A percentile compares a stretch with the other conserved stretches of the same genome.
Evolutionary conservation across 2,329 filamentous ascomycete species (phyloP).

Genomic region (Rhexocercosporidium sp.): DNA sequence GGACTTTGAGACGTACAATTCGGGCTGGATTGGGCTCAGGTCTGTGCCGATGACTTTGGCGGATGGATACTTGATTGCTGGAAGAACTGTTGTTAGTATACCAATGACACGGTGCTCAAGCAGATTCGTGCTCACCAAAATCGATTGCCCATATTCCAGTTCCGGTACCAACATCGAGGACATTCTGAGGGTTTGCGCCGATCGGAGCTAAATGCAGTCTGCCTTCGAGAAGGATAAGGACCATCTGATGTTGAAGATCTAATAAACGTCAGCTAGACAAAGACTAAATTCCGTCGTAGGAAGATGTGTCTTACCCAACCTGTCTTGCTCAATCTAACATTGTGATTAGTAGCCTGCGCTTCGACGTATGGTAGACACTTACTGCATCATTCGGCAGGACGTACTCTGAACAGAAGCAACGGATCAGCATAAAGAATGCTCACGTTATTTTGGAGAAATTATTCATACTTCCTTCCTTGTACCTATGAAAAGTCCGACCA

Average conservation of each 20-base stretch:
- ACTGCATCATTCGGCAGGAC: constrained; percentile 22
- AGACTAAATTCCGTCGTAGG: too few relatives aligned
- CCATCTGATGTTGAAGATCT: constrained; percentile 40
- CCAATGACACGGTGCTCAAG: not conserved
- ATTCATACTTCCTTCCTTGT: constrained; percentile 18
- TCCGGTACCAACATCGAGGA: constrained; percentile 49
- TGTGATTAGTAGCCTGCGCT: not conserved
- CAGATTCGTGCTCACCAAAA: constrained; percentile 34
- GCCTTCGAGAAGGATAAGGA: constrained; percentile 29
- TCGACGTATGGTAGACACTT: not conserved
- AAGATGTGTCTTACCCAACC: constrained; percentile 4
- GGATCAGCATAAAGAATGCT: not conserved
- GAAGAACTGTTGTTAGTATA: constrained; percentile 6
- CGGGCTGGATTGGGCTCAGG: constrained; percentile 42
- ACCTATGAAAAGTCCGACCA: constrained; percentile 18
- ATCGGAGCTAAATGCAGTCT: constrained; percentile 26
- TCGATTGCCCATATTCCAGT: constrained; percentile 49
- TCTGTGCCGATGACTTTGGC: constrained; percentile 39
- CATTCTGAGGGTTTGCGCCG: constrained; percentile 30
- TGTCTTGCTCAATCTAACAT: constrained; percentile 16
- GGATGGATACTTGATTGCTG: constrained; percentile 35
- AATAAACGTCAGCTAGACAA: not conserved
- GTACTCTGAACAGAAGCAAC: constrained; percentile 12
- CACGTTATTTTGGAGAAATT: too few relatives aligned
- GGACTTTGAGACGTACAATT: constrained; percentile 38